phyloP scores from a whole-genome alignment of 2,329 filamentous ascomycete species.

The Penicillium sclerotigenum region DNA sequence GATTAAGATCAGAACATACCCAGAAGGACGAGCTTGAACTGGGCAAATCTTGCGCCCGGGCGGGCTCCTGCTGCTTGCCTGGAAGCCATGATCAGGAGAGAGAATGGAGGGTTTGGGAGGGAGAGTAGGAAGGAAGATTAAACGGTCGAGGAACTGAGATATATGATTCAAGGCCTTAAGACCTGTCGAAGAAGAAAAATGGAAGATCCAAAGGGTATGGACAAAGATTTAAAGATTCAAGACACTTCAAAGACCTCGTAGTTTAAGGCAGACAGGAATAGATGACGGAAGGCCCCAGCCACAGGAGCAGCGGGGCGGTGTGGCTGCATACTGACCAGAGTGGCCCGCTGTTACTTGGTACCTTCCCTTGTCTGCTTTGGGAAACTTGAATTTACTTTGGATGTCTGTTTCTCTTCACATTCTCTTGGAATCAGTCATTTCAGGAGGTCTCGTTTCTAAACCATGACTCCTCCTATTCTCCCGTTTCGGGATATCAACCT shows the following conservation, averaged over 20 bases:
- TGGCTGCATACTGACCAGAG: conserved; percentile 20
- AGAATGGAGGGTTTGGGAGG: conserved; percentile 5
- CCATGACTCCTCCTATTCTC: conserved; percentile 43
- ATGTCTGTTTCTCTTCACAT: conserved; percentile 4
- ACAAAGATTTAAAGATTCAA: not conserved
- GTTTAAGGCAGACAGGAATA: conserved; percentile 25
- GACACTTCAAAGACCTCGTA: conserved; percentile 1
- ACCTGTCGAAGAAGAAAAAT: conserved; percentile 4
- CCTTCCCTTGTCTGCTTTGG: conserved; percentile 14
- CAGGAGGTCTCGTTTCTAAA: conserved; percentile 32
- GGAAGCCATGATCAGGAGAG: conserved; percentile 65
- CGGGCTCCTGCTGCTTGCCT: conserved; percentile 71
- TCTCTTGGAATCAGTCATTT: conserved; percentile 4
- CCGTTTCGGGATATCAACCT: conserved; percentile 98
- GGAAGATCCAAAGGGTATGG: conserved; percentile 15
- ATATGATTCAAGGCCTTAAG: not conserved
- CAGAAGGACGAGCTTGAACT: conserved; percentile 97
- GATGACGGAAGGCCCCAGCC: conserved; percentile 39
- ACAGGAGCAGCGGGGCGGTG: conserved; percentile 28
- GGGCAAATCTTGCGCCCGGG: conserved; percentile 78
- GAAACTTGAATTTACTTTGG: not conserved
- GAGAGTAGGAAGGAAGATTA: conserved; percentile 4
- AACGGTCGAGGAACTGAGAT: not conserved
- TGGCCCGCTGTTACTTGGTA: conserved; percentile 13
- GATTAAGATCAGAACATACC: conserved; percentile 57